phyloP scores from a whole-genome alignment of 2,329 filamentous ascomycete species.

The Fusarium tanahbumbuense region DNA sequence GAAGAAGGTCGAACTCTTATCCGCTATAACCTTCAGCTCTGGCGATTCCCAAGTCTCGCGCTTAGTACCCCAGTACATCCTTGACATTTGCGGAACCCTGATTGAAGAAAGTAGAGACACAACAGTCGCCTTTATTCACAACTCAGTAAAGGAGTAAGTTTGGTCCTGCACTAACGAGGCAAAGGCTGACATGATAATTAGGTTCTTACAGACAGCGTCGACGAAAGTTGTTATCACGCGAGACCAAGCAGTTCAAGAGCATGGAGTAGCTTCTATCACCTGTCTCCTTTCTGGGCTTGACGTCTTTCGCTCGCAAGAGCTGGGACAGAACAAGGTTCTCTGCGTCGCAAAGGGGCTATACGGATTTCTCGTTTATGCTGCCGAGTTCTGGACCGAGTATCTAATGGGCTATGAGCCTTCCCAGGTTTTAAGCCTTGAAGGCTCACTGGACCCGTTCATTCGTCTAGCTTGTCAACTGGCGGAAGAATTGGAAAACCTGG shows the following conservation, averaged over 20 bases:
- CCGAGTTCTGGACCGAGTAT: slow-evolving; percentile 30
- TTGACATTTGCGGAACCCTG: not conserved
- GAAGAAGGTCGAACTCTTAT: slow-evolving; percentile 10
- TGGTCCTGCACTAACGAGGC: rapidly evolving
- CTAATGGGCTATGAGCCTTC: not conserved
- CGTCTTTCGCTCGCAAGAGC: not conserved
- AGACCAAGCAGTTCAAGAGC: slow-evolving; percentile 3
- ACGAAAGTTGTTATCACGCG: not conserved
- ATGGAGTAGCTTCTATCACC: not conserved
- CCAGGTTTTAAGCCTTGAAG: rapidly evolving
- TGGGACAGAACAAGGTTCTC: not conserved
- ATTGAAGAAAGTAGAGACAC: slow-evolving; percentile 20
- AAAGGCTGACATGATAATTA: not conserved
- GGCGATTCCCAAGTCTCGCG: not conserved
- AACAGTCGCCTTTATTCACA: slow-evolving; percentile 27
- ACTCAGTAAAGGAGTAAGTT: slow-evolving; percentile 32
- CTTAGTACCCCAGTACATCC: slow-evolving; percentile 9
- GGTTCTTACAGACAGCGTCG: slow-evolving; percentile 16
- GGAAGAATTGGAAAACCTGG: not conserved
- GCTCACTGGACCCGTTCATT: not conserved
- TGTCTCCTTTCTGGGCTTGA: slow-evolving; percentile 24
- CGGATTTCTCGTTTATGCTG: slow-evolving; percentile 26
- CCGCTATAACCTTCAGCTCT: slow-evolving; percentile 19
- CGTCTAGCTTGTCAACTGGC: slow-evolving; percentile 2
- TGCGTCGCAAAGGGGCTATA: slow-evolving; percentile 19